phyloP scores from a whole-genome alignment of 495 filamentous ascomycete species.

The Bacidia gigantensis region DNA sequence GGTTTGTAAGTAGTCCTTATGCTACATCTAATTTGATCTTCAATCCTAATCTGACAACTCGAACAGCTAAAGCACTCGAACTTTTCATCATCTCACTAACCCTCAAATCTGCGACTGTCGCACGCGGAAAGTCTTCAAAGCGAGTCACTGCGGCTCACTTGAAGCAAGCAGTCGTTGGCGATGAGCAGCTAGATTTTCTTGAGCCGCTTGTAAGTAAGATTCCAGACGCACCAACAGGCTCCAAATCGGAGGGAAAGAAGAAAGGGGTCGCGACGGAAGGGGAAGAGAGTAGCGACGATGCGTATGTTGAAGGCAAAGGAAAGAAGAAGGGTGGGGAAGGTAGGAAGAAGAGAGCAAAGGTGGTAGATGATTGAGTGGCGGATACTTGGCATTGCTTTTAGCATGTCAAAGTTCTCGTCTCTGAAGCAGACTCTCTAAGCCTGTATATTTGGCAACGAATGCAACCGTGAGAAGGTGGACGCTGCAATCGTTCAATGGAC shows the following conservation, averaged over 20 bases:
- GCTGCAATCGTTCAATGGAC: too few relatives aligned
- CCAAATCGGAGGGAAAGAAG: conserved; percentile 35
- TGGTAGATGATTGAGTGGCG: conserved; percentile 24
- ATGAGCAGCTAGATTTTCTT: conserved; percentile 87
- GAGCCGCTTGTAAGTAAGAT: conserved; percentile 82
- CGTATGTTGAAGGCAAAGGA: conserved; percentile 29
- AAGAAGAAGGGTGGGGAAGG: conserved; percentile 39
- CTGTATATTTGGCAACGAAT: too few relatives aligned
- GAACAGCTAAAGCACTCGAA: conserved; percentile 70
- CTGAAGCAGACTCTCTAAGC: too few relatives aligned
- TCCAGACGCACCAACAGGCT: conserved; percentile 49
- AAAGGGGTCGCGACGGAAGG: conserved; percentile 39
- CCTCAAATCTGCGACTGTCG: conserved; percentile 70
- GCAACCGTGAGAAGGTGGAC: too few relatives aligned
- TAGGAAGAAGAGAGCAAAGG: conserved; percentile 32
- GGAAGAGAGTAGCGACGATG: conserved; percentile 38
- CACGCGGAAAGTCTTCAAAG: conserved; percentile 68
- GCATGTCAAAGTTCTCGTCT: too few relatives aligned
- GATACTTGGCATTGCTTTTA: too few relatives aligned
- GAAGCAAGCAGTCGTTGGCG: conserved; percentile 72
- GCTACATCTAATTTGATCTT: background rate
- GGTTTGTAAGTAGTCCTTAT: conserved; percentile 50
- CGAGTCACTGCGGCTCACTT: conserved; percentile 81
- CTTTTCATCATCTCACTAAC: conserved; percentile 94
- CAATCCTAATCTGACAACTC: conserved; percentile 2